Base-by-base conservation (phyloP, 371 early-diverging fungal species). In the Phascolomyces articulosus region DNA sequence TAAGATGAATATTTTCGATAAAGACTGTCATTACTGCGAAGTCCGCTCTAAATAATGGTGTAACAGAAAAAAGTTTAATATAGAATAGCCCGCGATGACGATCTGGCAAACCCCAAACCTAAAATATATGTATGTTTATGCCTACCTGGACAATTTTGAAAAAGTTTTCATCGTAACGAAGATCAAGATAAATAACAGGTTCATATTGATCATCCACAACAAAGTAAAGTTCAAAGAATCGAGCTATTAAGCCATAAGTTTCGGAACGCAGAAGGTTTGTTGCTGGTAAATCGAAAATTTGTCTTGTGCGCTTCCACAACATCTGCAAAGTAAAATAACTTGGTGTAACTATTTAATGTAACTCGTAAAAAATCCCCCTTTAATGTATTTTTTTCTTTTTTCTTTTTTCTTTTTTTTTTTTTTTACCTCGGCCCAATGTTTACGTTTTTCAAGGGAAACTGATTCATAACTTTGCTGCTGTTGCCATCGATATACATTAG, bases 161-260 rank as follows among this genome's bases (percentile, higher is more conserved):
- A 57, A 82, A 82, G 29, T 65, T 55, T 3, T 67, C 73, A 34
- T 79, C 65, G 40, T 72, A 75, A 7, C 82, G 77, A 54, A 82
- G 69, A 55, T 82, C 82, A 15, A 68, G 54, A 38, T 62, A 55
- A 15, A 70, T 57, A 15, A 62, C 53, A 3, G 67, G 64, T n/a
- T 49, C 27, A 11, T 53, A 55, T 11, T 41, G n/a, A n/a, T 26
- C 40, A n/a, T 26, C 29, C 15, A 70, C 47, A 10, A 74, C 79
- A 65, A 82, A 77, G 60, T 76, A 82, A 57, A 72, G 68, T 27
- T 79, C 79, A 67, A 79, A 79, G 40, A 75, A 79, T 41, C 73
- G 74, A 31, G 78, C 78, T 59, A 75, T 79, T 27, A 83, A 49
- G 0, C 83, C 80, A 67, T 80, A 83, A 3, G 74, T 71, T 41